Percentiles rank a stretch among this genome's conserved stretches.
These are phyloP conservation scores for Metrosideros polymorpha DNA, from an alignment of 441 rosid species.

Conservation along the genomic window DNA sequence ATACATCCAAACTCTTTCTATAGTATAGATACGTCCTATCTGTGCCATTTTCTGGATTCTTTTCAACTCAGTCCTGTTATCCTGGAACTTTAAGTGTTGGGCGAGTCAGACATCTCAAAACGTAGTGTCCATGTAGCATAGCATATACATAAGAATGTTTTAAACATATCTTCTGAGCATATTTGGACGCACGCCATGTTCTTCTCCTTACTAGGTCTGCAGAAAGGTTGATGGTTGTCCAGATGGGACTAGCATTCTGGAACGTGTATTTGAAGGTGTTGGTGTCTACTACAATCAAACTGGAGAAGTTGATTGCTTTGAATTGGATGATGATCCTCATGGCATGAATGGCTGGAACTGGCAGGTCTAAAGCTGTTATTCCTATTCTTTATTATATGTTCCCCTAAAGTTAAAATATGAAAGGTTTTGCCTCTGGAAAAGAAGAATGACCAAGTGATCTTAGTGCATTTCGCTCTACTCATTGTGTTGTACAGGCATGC, in stretches of 20 bases:
- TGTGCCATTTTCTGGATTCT: background rate
- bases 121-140: background rate
- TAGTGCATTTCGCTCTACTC: background rate
- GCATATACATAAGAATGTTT: background rate
- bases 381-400: background rate
- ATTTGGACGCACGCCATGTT: background rate
- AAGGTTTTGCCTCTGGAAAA: background rate
- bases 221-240: background rate
- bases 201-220: background rate
- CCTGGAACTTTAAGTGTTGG: background rate
- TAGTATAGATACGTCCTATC: background rate
- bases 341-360: slow-evolving; percentile 68
- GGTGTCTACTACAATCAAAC: slow-evolving; percentile 55
- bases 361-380: slow-evolving; percentile 34
- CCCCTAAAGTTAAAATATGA: background rate
- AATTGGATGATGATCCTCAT: slow-evolving; percentile 41
- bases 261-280: slow-evolving; percentile 43
- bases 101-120: background rate
- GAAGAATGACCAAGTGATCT: background rate
- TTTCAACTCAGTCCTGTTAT: background rate
- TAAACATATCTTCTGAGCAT: background rate
- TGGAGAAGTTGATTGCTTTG: slow-evolving; percentile 47
- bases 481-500: slow-evolving; percentile 37
- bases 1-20: background rate
- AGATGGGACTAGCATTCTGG: background rate